Evolutionary conservation across 441 rosid species (phyloP), one percentile per base, ranked within the genome.

Genomic region (Codiaeum variegatum): DNA sequence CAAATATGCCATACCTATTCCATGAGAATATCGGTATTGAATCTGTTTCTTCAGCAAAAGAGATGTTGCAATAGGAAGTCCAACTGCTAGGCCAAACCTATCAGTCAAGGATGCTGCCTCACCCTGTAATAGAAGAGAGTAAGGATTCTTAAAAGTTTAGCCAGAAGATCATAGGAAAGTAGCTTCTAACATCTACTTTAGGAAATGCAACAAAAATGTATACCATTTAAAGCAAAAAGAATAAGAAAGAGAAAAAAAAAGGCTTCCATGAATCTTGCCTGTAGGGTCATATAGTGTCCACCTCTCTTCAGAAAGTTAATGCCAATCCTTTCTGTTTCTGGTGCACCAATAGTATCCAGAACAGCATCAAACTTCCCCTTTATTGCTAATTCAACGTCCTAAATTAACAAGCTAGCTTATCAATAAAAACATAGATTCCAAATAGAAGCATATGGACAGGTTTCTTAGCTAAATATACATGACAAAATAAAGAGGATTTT

Each of bases 251-350:
- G 28, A 66, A 67, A 44, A 51, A 62, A 52, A 32, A 49, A 32
- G 49, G 73, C 42, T 77, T 72, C 70, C 26, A 36, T 68, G 3
- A 19, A 8, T 51, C 78, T 73, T 70, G 88, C 97, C 88, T 92
- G 97, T 72, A 92, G 97, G 29, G 97, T 94, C 99, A 94, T 92
- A 73, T 92, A 92, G 81, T 91, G 86, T 75, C 99, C 97, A 47
- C 96, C 97, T 76, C 88, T 85, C 75, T 83, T 89, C 84, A 94
- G 84, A 78, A 94, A 81, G 76, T 83, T 89, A 68, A 85, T 80
- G 76, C 97, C 91, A 52, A 84, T 69, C 81, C 96, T 88, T 82
- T 94, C 97, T 0, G 97, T 92, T 77, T 92, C 97, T 66, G 88
- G 83, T 58, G 81, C 88, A 61, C 99, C 99, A 80, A 94, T 92